These are phyloP conservation scores for Hordeum marinum DNA, from an alignment of 176 grass and related monocot genomes.

Conservation along the genomic window DNA sequence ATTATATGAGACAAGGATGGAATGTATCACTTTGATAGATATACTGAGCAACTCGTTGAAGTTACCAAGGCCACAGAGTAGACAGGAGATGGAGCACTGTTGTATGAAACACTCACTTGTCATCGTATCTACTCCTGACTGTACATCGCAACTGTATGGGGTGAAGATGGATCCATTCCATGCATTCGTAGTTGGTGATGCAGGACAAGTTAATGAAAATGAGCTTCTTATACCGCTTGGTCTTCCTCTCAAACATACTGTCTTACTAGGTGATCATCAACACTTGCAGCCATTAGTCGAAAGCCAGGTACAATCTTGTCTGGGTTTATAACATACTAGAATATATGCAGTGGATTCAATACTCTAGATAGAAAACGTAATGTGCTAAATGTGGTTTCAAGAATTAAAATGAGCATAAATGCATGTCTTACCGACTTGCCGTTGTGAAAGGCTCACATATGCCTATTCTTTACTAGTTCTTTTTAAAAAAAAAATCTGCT, in stretches of 20 bases:
- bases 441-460: too few relatives aligned
- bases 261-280: neutral
- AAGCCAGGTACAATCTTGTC: neutral
- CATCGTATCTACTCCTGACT: neutral
- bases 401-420: neutral
- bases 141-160: neutral
- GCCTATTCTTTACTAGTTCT: too few relatives aligned
- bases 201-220: neutral
- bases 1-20: neutral
- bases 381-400: neutral
- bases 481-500: neutral
- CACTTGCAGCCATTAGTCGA: neutral
- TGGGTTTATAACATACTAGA: neutral
- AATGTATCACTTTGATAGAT: neutral
- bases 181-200: neutral
- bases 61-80: neutral
- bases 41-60: neutral
- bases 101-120: neutral
- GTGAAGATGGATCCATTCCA: neutral
- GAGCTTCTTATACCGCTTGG: neutral
- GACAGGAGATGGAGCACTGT: neutral
- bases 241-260: neutral
- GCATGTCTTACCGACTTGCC: too few relatives aligned
- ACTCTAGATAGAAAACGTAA: neutral
- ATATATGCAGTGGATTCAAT: neutral